phyloP scores from a whole-genome alignment of 208 protist genomes.

The Trypanosoma platydactyli region DNA sequence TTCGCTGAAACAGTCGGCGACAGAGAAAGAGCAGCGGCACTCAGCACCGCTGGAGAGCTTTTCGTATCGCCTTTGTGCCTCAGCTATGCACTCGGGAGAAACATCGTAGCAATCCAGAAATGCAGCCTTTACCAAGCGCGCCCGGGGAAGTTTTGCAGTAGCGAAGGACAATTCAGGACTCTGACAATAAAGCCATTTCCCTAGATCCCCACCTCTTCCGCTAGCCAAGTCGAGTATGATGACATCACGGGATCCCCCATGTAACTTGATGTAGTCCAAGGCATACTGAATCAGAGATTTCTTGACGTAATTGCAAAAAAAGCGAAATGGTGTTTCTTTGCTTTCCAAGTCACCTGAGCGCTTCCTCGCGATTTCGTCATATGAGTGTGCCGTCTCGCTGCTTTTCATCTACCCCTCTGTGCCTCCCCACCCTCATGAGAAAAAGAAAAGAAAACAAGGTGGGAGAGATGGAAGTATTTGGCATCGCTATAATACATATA shows the following conservation, averaged over 20 bases:
- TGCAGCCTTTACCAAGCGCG: conserved; percentile 14
- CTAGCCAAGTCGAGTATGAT: conserved; percentile 77
- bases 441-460: conserved; percentile 16
- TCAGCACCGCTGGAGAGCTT: conserved; percentile 18
- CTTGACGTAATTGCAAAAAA: conserved; percentile 90
- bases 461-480: conserved; percentile 8
- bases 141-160: conserved; percentile 24
- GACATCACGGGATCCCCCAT: conserved; percentile 7
- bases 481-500: no score
- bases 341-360: conserved; percentile 62
- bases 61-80: conserved; percentile 62
- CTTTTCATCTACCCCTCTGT: conserved; percentile 7
- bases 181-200: conserved; percentile 85
- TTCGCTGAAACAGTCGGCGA: conserved; percentile 77
- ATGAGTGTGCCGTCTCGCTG: conserved; percentile 44
- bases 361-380: conserved; percentile 60
- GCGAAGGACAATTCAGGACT: conserved; percentile 42
- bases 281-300: conserved; percentile 78
- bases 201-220: conserved; percentile 82
- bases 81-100: conserved; percentile 64
- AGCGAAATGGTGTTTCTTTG: conserved; percentile 71
- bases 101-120: conserved; percentile 70
- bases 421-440: conserved; percentile 1
- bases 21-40: conserved; percentile 54
- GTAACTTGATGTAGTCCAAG: conserved; percentile 43